These are phyloP conservation scores for Arthrocladium fulminans DNA, from an alignment of 2,329 filamentous ascomycete species.

Conservation along the genomic window DNA sequence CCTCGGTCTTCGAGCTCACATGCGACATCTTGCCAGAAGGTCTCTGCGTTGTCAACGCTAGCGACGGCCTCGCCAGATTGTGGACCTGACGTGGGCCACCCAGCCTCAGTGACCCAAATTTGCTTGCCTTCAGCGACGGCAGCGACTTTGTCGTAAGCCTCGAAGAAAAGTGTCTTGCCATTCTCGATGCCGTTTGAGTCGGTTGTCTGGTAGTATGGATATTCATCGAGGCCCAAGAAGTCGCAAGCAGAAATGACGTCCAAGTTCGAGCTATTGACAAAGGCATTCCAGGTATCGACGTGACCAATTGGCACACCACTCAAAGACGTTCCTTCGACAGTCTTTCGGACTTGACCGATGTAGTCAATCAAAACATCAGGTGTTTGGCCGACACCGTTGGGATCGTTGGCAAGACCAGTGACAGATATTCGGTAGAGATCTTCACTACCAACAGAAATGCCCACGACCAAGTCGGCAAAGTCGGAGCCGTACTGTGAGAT, in stretches of 20 bases:
- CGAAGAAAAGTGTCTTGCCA: slow-evolving; percentile 46
- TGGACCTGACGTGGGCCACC: slow-evolving; percentile 52
- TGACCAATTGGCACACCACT: slow-evolving; percentile 43
- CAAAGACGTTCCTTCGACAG: slow-evolving; percentile 52
- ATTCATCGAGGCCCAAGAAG: slow-evolving; percentile 56
- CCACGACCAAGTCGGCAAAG: slow-evolving; percentile 58
- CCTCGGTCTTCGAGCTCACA: slow-evolving; percentile 51
- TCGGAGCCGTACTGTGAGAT: slow-evolving; percentile 54
- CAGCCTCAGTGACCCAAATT: slow-evolving; percentile 52
- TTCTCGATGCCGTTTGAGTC: slow-evolving; percentile 43
- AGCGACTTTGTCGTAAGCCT: slow-evolving; percentile 27
- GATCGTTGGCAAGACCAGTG: slow-evolving; percentile 50
- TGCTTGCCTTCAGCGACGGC: slow-evolving; percentile 32
- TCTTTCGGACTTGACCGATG: slow-evolving; percentile 57
- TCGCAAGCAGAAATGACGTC: slow-evolving; percentile 54
- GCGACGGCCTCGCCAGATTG: slow-evolving; percentile 48
- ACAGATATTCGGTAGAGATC: slow-evolving; percentile 66
- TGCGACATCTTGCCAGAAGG: slow-evolving; percentile 55
- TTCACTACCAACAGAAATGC: slow-evolving; percentile 71
- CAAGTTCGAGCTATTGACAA: slow-evolving; percentile 51
- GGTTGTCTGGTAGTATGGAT: slow-evolving; percentile 39
- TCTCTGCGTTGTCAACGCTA: slow-evolving; percentile 50
- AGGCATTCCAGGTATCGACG: slow-evolving; percentile 59
- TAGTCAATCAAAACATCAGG: slow-evolving; percentile 58
- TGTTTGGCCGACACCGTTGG: slow-evolving; percentile 51